These are phyloP conservation scores for Clavariopsis aquatica DNA, from an alignment of 495 filamentous ascomycete genomes.

Conservation along the genomic window DNA sequence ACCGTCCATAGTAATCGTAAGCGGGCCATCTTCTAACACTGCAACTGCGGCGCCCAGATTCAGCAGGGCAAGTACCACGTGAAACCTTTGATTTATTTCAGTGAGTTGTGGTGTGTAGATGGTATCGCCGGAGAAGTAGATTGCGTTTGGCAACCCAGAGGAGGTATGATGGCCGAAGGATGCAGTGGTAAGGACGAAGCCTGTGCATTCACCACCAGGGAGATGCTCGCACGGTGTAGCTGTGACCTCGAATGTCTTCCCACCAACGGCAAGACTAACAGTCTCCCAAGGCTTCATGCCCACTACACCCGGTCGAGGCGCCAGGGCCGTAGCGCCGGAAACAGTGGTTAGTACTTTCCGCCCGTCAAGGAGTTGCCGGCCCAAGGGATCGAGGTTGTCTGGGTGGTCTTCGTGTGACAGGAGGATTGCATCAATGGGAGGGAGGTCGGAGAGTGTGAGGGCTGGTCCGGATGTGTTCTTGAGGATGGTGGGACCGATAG, in stretches of 20 bases:
- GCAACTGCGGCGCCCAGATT: constrained; percentile 47
- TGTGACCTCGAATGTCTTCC: constrained; percentile 38
- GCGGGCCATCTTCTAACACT: constrained; percentile 31
- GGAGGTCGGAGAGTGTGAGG: constrained; percentile 46
- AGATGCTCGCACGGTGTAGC: constrained; percentile 53
- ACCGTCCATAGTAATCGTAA: constrained; percentile 57
- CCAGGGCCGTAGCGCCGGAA: constrained; percentile 35
- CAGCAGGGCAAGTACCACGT: constrained; percentile 46
- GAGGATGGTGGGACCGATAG: constrained; percentile 40
- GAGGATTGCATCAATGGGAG: constrained; percentile 55
- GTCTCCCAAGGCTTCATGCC: constrained; percentile 42
- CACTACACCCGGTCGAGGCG: constrained; percentile 43
- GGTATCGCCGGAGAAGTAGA: constrained; percentile 60
- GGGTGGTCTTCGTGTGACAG: constrained; percentile 60
- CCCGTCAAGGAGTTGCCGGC: constrained; percentile 49
- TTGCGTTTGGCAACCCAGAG: constrained; percentile 52
- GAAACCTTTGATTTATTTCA: constrained; percentile 38
- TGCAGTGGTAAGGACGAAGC: constrained; percentile 49
- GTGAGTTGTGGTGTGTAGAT: constrained; percentile 53
- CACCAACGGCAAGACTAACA: not conserved
- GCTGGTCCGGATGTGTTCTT: constrained; percentile 46
- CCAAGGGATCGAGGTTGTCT: constrained; percentile 53
- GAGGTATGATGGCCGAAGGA: constrained; percentile 50
- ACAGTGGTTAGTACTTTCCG: constrained; percentile 54
- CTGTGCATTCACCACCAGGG: constrained; percentile 52